phyloP scores from a whole-genome alignment of 441 rosid species.

The Isatis lusitanica region DNA sequence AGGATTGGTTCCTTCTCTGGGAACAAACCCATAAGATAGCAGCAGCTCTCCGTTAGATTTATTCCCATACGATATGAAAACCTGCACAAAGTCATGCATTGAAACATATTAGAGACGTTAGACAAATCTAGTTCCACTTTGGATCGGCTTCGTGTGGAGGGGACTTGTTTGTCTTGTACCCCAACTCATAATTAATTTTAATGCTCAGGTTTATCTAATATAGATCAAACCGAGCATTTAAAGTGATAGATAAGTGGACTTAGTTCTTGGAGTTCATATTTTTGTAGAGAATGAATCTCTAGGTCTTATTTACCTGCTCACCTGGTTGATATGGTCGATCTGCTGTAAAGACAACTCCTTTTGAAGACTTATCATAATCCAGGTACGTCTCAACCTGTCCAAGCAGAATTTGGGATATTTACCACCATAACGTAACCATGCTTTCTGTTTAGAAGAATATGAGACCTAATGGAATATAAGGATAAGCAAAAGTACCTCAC shows the following conservation, averaged over 20 bases:
- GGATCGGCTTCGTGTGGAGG: background rate
- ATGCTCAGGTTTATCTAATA: background rate
- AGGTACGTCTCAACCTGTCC: constrained; percentile 84
- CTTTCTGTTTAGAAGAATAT: background rate
- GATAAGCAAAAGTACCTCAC: constrained; percentile 59
- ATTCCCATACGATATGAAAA: constrained; percentile 93
- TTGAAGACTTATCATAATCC: constrained; percentile 85
- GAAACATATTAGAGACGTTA: constrained; percentile 21
- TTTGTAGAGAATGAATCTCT: background rate
- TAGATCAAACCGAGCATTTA: constrained; percentile 9
- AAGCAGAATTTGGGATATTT: constrained; percentile 21
- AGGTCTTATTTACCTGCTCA: constrained; percentile 80
- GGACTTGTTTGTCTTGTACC: background rate
- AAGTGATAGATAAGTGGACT: constrained; percentile 2
- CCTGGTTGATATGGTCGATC: constrained; percentile 90
- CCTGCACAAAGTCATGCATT: constrained; percentile 54
- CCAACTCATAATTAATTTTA: background rate
- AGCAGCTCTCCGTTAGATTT: constrained; percentile 93
- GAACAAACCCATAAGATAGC: constrained; percentile 94
- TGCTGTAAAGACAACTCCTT: constrained; percentile 80
- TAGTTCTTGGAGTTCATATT: background rate
- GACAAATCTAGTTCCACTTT: background rate
- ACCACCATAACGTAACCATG: constrained; percentile 17
- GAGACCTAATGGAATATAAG: background rate
- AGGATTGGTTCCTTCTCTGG: constrained; percentile 91